phyloP scores from a whole-genome alignment of 371 early-diverging fungal species.

The Apophysomyces elegans region DNA sequence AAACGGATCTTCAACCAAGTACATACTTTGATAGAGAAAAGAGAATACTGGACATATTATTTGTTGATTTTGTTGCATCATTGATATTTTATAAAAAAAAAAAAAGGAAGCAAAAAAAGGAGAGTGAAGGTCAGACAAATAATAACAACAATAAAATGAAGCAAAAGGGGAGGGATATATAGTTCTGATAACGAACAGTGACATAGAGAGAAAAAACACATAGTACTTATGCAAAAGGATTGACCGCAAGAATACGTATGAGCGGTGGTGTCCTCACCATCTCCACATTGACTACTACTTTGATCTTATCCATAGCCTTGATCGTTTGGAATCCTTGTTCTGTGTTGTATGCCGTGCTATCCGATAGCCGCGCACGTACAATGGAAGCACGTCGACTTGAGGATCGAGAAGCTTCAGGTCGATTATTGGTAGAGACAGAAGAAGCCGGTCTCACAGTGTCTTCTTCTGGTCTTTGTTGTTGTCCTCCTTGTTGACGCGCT shows the following conservation, averaged over 20 bases:
- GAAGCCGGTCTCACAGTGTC: neutral
- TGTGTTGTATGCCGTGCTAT: constrained; percentile 42
- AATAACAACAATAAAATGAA: neutral
- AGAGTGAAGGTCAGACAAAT: neutral
- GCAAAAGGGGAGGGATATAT: neutral
- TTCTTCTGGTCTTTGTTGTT: neutral
- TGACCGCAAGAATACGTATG: constrained; percentile 66
- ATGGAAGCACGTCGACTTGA: constrained; percentile 34
- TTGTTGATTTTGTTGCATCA: no score
- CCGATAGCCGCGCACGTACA: constrained; percentile 39
- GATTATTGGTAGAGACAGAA: neutral
- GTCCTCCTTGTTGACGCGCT: no score
- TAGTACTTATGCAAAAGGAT: constrained; percentile 49
- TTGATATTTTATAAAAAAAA: neutral
- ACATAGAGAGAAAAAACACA: neutral
- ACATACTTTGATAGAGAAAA: no score
- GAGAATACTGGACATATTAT: no score
- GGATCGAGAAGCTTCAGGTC: constrained; percentile 11
- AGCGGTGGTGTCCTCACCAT: constrained; percentile 72
- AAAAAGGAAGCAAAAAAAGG: neutral
- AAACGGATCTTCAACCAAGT: no score
- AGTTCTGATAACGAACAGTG: neutral
- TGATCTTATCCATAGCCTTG: constrained; percentile 62
- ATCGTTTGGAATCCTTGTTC: constrained; percentile 64
- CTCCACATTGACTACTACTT: constrained; percentile 67